phyloP scores from a whole-genome alignment of 106 monocot genomes.

The Gastrodia elata region DNA sequence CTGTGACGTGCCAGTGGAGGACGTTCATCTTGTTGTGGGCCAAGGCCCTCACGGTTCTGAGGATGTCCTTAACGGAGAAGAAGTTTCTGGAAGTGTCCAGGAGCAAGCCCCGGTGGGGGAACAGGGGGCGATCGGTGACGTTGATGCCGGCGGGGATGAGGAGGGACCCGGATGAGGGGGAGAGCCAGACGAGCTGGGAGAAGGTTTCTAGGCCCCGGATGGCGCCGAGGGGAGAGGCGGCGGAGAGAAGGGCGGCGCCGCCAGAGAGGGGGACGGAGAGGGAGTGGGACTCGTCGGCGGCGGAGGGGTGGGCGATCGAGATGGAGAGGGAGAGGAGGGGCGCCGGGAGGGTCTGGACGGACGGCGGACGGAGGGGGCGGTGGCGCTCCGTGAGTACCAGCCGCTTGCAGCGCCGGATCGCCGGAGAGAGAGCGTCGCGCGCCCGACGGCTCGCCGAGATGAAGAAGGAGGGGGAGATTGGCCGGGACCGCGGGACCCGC shows the following conservation, averaged over 20 bases:
- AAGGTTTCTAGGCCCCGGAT: constrained; percentile 85
- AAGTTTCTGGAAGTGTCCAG: constrained; percentile 21
- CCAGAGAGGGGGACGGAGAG: constrained; percentile 25
- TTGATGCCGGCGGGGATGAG: constrained; percentile 2
- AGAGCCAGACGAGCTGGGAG: constrained; percentile 68
- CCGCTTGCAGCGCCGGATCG: constrained; percentile 13
- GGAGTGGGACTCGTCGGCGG: constrained; percentile 68
- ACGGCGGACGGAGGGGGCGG: constrained; percentile 19
- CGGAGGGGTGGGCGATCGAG: constrained; percentile 34
- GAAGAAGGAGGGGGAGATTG: constrained; percentile 64
- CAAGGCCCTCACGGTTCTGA: constrained; percentile 17
- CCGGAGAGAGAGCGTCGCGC: constrained; percentile 27
- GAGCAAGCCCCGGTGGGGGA: constrained; percentile 18
- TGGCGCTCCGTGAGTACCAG: not conserved
- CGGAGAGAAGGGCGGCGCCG: constrained; percentile 24
- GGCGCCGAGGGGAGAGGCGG: constrained; percentile 68
- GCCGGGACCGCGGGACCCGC: constrained; percentile 16
- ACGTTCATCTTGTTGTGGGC: constrained; percentile 20
- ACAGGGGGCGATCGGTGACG: constrained; percentile 18
- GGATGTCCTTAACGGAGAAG: constrained; percentile 8
- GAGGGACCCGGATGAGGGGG: not conserved
- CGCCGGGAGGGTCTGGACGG: not conserved
- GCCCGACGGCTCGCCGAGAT: constrained; percentile 40
- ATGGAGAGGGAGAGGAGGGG: constrained; percentile 20
- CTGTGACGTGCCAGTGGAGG: constrained; percentile 24